Conservation (phyloP, 2,329 filamentous ascomycete species). For the Scorias spongiosa region DNA sequence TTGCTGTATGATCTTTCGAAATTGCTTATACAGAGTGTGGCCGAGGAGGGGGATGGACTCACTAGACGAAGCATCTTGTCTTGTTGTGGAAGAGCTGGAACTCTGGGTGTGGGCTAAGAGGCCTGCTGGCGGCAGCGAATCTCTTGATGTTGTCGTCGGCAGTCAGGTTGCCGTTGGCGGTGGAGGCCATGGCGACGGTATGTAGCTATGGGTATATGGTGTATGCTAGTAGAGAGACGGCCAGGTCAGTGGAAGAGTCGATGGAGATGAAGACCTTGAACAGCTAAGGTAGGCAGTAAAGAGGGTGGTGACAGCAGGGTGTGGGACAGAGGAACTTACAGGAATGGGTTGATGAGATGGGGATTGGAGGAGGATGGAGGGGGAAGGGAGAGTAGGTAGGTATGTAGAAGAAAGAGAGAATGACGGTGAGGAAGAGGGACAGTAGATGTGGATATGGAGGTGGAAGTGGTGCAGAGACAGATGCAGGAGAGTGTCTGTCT, state of each 20-base stretch:
- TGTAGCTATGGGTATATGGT: neutral
- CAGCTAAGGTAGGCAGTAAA: no score
- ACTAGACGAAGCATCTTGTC: constrained; percentile 99
- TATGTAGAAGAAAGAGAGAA: constrained; percentile 1
- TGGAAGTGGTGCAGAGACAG: no score
- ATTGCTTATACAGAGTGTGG: neutral
- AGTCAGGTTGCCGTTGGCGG: constrained; percentile 33
- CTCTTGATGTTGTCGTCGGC: constrained; percentile 99
- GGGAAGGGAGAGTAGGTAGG: neutral
- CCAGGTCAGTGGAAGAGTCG: no score
- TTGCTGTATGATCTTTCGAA: no score
- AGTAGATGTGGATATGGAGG: no score
- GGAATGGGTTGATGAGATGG: no score
- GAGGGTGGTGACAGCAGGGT: no score
- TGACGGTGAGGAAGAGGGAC: no score
- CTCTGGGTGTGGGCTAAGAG: constrained; percentile 71
- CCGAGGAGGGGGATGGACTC: constrained; percentile 22
- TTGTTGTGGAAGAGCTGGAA: constrained; percentile 97
- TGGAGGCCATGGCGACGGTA: constrained; percentile 4
- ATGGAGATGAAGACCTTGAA: no score
- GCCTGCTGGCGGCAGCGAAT: constrained; percentile 83
- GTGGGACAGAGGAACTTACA: no score
- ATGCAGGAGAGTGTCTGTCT: no score
- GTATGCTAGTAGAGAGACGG: neutral
- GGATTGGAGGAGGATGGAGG: neutral